A percentile compares a stretch with the other conserved stretches of the same genome.
These are phyloP conservation scores for Aspergillus sclerotiicarbonarius DNA, from an alignment of 495 filamentous ascomycete species.

Conservation along the genomic window DNA sequence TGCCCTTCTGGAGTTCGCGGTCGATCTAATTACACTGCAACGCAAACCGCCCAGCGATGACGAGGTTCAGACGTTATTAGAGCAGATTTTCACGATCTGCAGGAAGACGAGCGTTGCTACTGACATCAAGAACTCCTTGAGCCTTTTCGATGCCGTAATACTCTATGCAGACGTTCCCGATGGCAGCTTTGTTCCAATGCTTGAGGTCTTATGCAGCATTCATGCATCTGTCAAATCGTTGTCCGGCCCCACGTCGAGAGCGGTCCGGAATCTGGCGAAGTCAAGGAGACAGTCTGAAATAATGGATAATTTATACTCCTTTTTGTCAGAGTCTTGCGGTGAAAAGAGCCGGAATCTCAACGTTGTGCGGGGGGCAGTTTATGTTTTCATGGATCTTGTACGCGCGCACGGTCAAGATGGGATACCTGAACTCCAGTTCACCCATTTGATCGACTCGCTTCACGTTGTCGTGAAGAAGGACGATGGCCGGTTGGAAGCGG, in stretches of 20 bases:
- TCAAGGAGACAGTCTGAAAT: conserved; percentile 76
- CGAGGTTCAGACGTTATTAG: conserved; percentile 65
- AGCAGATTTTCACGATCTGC: conserved; percentile 68
- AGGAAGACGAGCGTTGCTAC: conserved; percentile 66
- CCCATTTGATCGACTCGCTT: conserved; percentile 56
- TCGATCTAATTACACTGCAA: conserved; percentile 82
- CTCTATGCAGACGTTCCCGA: conserved; percentile 75
- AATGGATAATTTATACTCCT: conserved; percentile 61
- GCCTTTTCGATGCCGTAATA: conserved; percentile 75
- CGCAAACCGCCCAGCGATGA: conserved; percentile 68
- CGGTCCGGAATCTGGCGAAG: conserved; percentile 71
- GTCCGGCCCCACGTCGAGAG: conserved; percentile 70
- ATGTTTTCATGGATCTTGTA: conserved; percentile 60
- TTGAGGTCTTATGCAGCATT: conserved; percentile 80
- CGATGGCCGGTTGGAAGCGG: conserved; percentile 53
- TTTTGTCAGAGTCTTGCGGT: conserved; percentile 52
- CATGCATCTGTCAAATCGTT: conserved; percentile 70
- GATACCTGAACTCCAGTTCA: conserved; percentile 55
- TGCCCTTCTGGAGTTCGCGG: conserved; percentile 68
- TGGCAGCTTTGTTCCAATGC: conserved; percentile 61
- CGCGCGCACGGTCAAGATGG: conserved; percentile 58
- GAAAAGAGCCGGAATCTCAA: conserved; percentile 56
- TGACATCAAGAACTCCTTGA: conserved; percentile 73
- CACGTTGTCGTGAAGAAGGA: conserved; percentile 50
- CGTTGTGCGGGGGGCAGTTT: conserved; percentile 64